A percentile compares a stretch with the other conserved stretches of the same genome.
Conservation (phyloP, 169 alveolate species). For the Plasmodium vivax region DNA sequence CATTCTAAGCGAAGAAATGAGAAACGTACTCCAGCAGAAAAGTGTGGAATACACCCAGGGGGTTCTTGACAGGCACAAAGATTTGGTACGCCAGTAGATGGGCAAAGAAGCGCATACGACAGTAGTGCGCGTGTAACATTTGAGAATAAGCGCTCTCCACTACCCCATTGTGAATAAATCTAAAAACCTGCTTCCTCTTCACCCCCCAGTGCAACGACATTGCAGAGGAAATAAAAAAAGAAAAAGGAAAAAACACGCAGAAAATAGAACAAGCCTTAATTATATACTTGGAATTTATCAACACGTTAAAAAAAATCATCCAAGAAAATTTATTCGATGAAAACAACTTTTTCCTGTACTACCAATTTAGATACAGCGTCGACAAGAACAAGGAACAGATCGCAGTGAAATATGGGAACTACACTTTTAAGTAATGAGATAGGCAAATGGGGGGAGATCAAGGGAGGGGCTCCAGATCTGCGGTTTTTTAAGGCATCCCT, state of each 20-base stretch:
- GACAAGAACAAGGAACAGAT: conserved; percentile 58
- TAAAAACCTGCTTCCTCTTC: not conserved
- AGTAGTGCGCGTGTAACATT: not conserved
- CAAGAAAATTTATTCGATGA: conserved; percentile 72
- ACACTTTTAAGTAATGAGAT: conserved; percentile 34
- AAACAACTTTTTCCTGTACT: conserved; percentile 30
- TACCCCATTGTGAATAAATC: not conserved
- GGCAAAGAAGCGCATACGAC: not conserved
- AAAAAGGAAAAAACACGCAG: conserved; percentile 18
- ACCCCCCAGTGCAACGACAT: conserved; percentile 35
- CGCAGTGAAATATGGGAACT: conserved; percentile 58
- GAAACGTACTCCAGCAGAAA: conserved; percentile 10
- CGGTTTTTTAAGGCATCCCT: not conserved
- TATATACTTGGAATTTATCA: conserved; percentile 50
- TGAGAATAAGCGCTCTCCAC: not conserved
- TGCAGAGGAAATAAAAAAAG: conserved; percentile 34
- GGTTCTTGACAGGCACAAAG: conserved; percentile 13
- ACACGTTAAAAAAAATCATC: conserved; percentile 28
- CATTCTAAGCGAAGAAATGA: conserved; percentile 51
- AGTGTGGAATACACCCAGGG: conserved; percentile 17
- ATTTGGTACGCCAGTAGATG: conserved; percentile 4
- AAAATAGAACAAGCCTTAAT: conserved; percentile 61
- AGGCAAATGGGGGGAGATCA: not conserved
- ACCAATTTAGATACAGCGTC: conserved; percentile 48
- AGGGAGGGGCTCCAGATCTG: not conserved